Base-by-base conservation (phyloP, 2,329 filamentous ascomycete genomes). In the Colletotrichum phormii region DNA sequence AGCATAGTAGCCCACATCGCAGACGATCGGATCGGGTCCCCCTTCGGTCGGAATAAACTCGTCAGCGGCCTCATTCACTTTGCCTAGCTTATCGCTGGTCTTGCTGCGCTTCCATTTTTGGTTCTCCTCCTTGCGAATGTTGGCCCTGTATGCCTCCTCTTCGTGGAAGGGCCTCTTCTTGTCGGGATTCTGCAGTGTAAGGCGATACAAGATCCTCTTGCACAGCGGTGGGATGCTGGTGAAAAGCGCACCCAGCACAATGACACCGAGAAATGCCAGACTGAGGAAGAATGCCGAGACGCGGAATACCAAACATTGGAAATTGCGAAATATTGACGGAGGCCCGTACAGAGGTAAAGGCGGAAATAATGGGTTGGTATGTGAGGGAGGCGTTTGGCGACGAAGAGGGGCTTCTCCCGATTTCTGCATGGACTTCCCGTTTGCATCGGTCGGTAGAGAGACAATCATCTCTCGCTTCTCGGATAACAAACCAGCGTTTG, bases 1-100 rank as follows among this genome's bases (percentile, higher is more conserved):
- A 1, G 96, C 95, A 79, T 98, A 98, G 80, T 98, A 97, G 3
- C 89, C 88, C 24, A 95, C 90, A 77, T 98, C 93, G 78, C 93
- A 94, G 8, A 94, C 83, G 8, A 98, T 84, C 3, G 90, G 92
- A 80, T 98, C 96, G 7, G 88, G 89, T 0, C 95, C 95, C 18
- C 95, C 95, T 82, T 97, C 95, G 2, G 92, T 90, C 0, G 94
- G 94, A 1, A 90, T 82, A 76, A 90, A 97, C n/a, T 90, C 89
- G 9, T 89, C 86, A 12, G 82, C 80, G 79, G 75, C 85, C 78
- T 81, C 85, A 75, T 79, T 82, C 42, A 87, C 86, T 5, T 86
- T 81, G 4, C 81, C 80, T 8, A 80, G 75, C 18, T 77, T 77
- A 26, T 84, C 83, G 18, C 77, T 76, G 0, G 82, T 81, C 31